Base-by-base conservation (phyloP, 345 rosid genomes). In the Dovyalis caffra region DNA sequence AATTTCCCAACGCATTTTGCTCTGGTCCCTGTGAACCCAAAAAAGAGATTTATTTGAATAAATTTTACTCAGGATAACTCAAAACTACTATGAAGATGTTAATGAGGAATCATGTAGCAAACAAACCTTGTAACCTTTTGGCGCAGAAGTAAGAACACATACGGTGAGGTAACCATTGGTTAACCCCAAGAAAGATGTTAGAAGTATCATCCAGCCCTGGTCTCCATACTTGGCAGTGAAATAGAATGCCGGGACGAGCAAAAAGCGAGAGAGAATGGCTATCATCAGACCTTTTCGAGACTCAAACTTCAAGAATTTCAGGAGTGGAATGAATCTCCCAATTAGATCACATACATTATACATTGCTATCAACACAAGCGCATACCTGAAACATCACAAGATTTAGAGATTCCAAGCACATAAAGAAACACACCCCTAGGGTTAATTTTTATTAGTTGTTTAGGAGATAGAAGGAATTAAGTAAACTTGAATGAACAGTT, bases 111-210 rank as follows among this genome's bases (percentile, higher is more conserved):
- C 6, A 25, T 20, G 31, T 0, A 5, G 20, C n/a, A n/a, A 66
- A 75, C 79, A 61, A 49, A 90, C 94, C 91, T 91, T 92, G 78
- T 91, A 94, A 73, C 97, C 97, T 72, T 88, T 85, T 37, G 98
- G 97, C 33, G 98, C 95, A 7, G 77, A 71, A 79, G 93, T 91
- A 29, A 92, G 87, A 73, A 94, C 87, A 58, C 92, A 89, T 11
- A 91, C 93, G 0, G 98, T 91, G 71, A 94, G 81, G 76, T 88
- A 86, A 45, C 97, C 98, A 4, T 90, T 90, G 45, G 81, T 86
- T 70, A 92, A 73, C 29, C 98, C 98, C 79, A 91, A 79, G 83
- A 94, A 80, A 20, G 87, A 88, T 4, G 97, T 91, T 33, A 92
- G 84, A 80, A 90, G 71, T 47, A 91, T 83, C 97, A 91, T n/a